Conservation (phyloP, 2,329 filamentous ascomycete species). For the Diaporthe sp. region DNA sequence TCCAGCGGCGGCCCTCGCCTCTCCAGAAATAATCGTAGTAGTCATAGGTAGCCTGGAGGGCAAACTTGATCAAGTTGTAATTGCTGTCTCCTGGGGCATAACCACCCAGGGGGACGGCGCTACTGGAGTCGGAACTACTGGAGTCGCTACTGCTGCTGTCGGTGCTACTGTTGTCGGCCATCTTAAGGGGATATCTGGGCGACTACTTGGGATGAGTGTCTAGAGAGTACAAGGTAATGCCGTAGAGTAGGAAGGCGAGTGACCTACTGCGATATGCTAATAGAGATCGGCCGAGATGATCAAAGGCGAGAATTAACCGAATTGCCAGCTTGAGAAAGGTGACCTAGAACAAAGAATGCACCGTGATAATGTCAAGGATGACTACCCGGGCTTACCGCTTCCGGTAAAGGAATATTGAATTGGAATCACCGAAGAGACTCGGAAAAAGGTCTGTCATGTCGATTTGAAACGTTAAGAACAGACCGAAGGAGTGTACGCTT, state of each 20-base stretch:
- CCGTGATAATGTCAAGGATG: not conserved
- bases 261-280: not conserved
- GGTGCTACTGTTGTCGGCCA: not conserved
- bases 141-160: too few species aligned
- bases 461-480: not conserved
- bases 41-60: not conserved
- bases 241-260: not conserved
- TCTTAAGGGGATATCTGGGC: not conserved
- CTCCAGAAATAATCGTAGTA: conserved; percentile 7
- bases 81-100: not conserved
- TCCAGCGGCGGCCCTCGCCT: not conserved
- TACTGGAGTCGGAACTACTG: not conserved
- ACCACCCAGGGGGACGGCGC: not conserved
- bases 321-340: not conserved
- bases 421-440: not conserved
- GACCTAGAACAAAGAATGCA: not conserved
- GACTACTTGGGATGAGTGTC: not conserved
- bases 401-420: not conserved
- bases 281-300: not conserved
- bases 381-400: not conserved
- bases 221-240: not conserved
- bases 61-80: not conserved
- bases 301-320: not conserved
- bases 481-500: not conserved
- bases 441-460: not conserved